Evolutionary conservation across 2,329 filamentous ascomycete species (phyloP).

Genomic region (Anisogramma anomala): DNA sequence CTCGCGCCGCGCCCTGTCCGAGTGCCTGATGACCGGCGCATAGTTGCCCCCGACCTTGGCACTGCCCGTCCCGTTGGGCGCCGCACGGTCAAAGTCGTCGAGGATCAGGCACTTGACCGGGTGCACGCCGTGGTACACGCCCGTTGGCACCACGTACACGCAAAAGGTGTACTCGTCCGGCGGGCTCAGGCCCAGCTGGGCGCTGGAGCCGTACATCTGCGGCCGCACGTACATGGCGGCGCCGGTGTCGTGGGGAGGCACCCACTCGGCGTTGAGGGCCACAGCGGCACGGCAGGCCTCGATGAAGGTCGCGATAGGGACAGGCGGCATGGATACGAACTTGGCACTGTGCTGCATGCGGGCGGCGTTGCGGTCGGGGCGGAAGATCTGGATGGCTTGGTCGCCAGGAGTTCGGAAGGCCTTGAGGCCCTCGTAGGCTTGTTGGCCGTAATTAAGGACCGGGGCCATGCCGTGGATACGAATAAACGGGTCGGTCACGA

Average conservation of each 20-base stretch:
- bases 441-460: constrained; percentile 91
- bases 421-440: constrained; percentile 97
- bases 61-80: constrained; percentile 79
- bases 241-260: constrained; percentile 79
- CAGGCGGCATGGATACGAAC: constrained; percentile 70
- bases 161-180: constrained; percentile 87
- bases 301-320: constrained; percentile 67
- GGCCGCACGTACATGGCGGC: constrained; percentile 90
- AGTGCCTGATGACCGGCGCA: constrained; percentile 79
- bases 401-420: constrained; percentile 72
- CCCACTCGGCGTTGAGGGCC: constrained; percentile 76
- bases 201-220: constrained; percentile 73
- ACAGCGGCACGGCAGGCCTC: constrained; percentile 71
- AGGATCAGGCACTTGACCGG: constrained; percentile 81
- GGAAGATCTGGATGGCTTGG: constrained; percentile 69
- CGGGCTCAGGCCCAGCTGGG: constrained; percentile 75
- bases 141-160: constrained; percentile 83
- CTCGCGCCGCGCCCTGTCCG: constrained; percentile 63
- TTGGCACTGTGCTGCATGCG: constrained; percentile 77
- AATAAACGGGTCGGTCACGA: constrained; percentile 74
- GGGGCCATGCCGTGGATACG: constrained; percentile 91
- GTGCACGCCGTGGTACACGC: constrained; percentile 83
- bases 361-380: constrained; percentile 69
- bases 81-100: constrained; percentile 85
- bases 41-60: constrained; percentile 98